These are phyloP conservation scores for Trypanosoma scelopori DNA, from an alignment of 208 protist genomes.

Conservation along the genomic window DNA sequence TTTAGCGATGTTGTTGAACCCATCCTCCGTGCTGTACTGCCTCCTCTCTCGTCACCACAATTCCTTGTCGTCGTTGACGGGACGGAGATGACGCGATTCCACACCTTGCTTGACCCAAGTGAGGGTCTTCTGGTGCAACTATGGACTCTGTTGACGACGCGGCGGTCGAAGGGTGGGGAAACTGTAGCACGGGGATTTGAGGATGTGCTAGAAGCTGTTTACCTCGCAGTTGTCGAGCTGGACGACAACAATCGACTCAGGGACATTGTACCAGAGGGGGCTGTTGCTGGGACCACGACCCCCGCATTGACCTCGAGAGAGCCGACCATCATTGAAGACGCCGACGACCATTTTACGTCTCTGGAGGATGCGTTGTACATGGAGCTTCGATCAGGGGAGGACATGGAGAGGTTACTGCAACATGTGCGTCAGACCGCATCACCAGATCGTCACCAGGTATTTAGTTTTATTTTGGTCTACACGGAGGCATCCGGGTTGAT, in stretches of 20 bases:
- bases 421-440: constrained; percentile 8
- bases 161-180: no score
- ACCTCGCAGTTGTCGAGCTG: constrained; percentile 49
- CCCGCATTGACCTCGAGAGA: constrained; percentile 3
- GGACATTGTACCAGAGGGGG: constrained; percentile 31
- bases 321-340: constrained; percentile 69
- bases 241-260: constrained; percentile 55
- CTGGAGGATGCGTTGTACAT: constrained; percentile 62
- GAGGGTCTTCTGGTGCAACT: constrained; percentile 48
- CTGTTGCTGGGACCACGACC: not conserved
- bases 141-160: constrained; percentile 16
- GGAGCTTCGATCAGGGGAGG: constrained; percentile 26
- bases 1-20: constrained; percentile 40
- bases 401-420: constrained; percentile 17
- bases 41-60: constrained; percentile 39
- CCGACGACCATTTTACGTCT: constrained; percentile 59
- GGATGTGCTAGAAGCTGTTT: constrained; percentile 38
- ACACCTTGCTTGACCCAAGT: constrained; percentile 36
- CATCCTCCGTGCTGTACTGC: constrained; percentile 40
- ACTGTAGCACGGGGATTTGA: constrained; percentile 1
- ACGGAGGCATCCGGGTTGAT: constrained; percentile 19
- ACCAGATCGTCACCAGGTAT: constrained; percentile 40
- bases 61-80: constrained; percentile 66
- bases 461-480: constrained; percentile 66
- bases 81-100: constrained; percentile 23